Percentiles rank a stretch among this genome's conserved stretches.
Conservation (phyloP, 148 eudicot genomes). For the Chenopodium formosanum region DNA sequence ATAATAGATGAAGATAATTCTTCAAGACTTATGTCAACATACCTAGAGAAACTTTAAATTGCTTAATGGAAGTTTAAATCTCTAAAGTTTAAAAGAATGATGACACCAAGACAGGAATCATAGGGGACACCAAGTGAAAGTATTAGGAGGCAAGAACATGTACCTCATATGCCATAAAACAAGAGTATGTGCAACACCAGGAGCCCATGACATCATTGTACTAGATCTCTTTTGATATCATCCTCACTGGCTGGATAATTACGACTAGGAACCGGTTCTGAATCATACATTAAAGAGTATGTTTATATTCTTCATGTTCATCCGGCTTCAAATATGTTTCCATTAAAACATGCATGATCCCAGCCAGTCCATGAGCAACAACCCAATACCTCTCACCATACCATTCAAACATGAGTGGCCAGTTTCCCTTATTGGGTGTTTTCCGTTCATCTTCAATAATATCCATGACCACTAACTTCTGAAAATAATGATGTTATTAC, state of each 20-base stretch:
- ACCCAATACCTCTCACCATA: conserved; percentile 58
- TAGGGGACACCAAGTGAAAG: too few relatives aligned
- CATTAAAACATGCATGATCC: conserved; percentile 61
- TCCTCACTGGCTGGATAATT: conserved; percentile 44
- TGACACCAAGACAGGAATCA: not conserved
- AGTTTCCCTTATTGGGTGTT: conserved; percentile 35
- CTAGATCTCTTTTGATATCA: conserved; percentile 36
- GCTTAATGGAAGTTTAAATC: too few relatives aligned
- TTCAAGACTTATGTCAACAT: too few relatives aligned
- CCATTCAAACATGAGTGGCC: conserved; percentile 61
- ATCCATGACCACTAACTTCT: conserved; percentile 39
- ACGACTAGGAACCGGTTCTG: conserved; percentile 43
- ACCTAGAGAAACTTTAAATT: too few relatives aligned
- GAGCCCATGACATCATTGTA: conserved; percentile 70
- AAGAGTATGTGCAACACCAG: conserved; percentile 55
- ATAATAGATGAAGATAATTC: too few relatives aligned
- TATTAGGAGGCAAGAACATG: not conserved
- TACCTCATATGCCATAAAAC: conserved; percentile 63
- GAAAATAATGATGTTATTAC: not conserved
- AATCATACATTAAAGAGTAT: conserved; percentile 55
- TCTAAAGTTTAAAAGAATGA: too few relatives aligned
- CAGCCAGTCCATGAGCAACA: conserved; percentile 67
- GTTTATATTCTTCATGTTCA: conserved; percentile 49
- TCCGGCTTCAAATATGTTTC: conserved; percentile 45
- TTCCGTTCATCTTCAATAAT: conserved; percentile 47